Conservation (phyloP, 208 protist genomes). For the Leishmania martiniquensis region DNA sequence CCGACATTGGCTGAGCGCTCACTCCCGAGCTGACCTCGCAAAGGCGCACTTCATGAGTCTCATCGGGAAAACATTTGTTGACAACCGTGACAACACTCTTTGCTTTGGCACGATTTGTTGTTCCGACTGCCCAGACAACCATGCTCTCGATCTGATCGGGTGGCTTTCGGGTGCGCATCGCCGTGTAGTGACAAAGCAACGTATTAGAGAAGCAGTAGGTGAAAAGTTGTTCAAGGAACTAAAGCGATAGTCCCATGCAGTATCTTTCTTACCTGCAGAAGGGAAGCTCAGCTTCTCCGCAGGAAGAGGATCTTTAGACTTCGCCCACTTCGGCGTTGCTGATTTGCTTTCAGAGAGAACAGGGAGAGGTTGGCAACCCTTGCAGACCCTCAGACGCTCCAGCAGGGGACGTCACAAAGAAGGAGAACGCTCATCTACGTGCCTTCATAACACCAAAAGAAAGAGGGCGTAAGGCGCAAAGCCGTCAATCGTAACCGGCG, state of each 20-base stretch:
- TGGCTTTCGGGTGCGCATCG: not conserved
- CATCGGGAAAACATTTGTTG: constrained; percentile 61
- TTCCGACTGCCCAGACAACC: constrained; percentile 70
- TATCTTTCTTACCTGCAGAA: not conserved
- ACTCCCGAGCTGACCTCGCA: constrained; percentile 57
- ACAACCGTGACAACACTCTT: constrained; percentile 47
- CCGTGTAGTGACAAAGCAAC: not conserved
- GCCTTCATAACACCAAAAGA: not conserved
- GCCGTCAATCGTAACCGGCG: constrained; percentile 1
- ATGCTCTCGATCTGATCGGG: constrained; percentile 6
- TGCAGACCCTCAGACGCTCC: not conserved
- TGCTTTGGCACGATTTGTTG: constrained; percentile 80
- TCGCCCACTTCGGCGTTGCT: not conserved
- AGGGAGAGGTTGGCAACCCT: not conserved
- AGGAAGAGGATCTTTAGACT: not conserved
- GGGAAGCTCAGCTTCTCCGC: not conserved
- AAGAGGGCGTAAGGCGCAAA: not conserved
- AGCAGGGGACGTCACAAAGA: not conserved
- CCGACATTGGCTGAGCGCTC: constrained; percentile 71
- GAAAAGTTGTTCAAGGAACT: not conserved
- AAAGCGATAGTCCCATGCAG: not conserved
- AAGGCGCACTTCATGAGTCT: constrained; percentile 45
- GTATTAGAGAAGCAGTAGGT: constrained; percentile 11
- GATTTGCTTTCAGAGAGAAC: not conserved
- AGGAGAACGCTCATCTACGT: not conserved